Evolutionary conservation across 2,329 filamentous ascomycete genomes (phyloP), one percentile per base, ranked within the genome.

Genomic region (Penicillium oxalicum): DNA sequence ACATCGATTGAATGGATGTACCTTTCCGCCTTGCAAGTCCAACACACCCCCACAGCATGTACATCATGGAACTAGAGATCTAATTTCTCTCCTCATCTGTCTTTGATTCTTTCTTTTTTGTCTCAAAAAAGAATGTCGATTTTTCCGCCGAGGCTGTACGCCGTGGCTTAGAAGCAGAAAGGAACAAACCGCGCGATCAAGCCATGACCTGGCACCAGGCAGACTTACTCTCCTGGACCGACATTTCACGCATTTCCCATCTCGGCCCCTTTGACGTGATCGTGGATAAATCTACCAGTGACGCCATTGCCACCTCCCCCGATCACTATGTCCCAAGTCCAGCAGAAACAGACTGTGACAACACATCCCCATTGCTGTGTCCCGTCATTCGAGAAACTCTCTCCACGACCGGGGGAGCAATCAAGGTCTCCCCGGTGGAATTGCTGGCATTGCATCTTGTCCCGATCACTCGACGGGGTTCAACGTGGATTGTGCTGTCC

Each of bases 121-220:
- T 26, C 29, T 11, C n/a, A 13, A n/a, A 12, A 9, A 33, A 69
- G 66, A 69, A 69, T 29, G 65, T 62, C 32, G 67, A 69, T 45
- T 69, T 69, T 28, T 69, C 67, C 44, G 45, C 56, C 35, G 65
- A 69, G 57, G 67, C 67, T 27, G 64, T 69, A n/a, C 66, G 67
- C 18, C 51, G 64, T 0, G 67, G 67, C 2, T 57, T 50, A 44
- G 54, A 62, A 6, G 28, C 34, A 3, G 66, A 69, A 49, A 46
- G 34, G 8, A 40, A 49, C 9, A 55, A 59, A 26, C 9, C 56
- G 1, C 40, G 49, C 1, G 49, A 48, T 2, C 50, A 60, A 5
- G 57, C 60, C 6, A 69, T 69, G 66, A 56, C 58, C 34, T 69
- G 67, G 67, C 32, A 59, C 3, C 60, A 55, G 9, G 58, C 53